A percentile compares a stretch with the other conserved stretches of the same genome.
Evolutionary conservation across 2,329 filamentous ascomycete genomes (phyloP).

Genomic region (Fusarium sp.): DNA sequence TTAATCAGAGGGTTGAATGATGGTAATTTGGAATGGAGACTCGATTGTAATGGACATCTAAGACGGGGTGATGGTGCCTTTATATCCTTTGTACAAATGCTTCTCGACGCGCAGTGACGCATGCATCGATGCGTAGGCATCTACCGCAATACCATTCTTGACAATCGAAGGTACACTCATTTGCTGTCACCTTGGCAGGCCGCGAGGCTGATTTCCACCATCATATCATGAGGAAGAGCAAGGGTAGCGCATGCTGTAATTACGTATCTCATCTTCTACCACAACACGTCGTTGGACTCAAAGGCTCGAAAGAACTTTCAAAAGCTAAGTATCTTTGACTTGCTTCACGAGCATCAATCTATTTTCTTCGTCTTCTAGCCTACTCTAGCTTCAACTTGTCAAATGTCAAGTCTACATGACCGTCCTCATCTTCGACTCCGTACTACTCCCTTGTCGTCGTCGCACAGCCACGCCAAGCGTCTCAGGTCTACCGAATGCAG

Average conservation of each 20-base stretch:
- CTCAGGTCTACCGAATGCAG: neutral
- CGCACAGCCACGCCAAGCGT: neutral
- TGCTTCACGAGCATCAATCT: fast-evolving
- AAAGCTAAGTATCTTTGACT: fast-evolving
- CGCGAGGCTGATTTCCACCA: neutral
- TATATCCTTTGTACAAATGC: neutral
- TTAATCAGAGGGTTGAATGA: fast-evolving
- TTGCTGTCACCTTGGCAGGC: neutral
- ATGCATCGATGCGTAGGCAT: fast-evolving
- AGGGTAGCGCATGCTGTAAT: no score
- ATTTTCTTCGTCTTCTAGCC: fast-evolving
- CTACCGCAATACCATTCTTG: fast-evolving
- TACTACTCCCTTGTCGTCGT: no score
- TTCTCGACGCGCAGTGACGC: fast-evolving
- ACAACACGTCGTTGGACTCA: fast-evolving
- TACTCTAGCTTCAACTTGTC: neutral
- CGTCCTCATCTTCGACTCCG: fast-evolving
- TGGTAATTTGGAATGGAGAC: fast-evolving
- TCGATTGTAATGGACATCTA: neutral
- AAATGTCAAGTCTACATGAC: neutral
- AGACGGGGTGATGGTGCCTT: fast-evolving
- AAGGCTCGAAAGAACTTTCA: fast-evolving
- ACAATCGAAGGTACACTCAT: fast-evolving
- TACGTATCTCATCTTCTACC: fast-evolving
- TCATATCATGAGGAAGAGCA: neutral